These are phyloP conservation scores for Dothiorella sarmentorum DNA, from an alignment of 2,329 filamentous ascomycete species.

Conservation along the genomic window DNA sequence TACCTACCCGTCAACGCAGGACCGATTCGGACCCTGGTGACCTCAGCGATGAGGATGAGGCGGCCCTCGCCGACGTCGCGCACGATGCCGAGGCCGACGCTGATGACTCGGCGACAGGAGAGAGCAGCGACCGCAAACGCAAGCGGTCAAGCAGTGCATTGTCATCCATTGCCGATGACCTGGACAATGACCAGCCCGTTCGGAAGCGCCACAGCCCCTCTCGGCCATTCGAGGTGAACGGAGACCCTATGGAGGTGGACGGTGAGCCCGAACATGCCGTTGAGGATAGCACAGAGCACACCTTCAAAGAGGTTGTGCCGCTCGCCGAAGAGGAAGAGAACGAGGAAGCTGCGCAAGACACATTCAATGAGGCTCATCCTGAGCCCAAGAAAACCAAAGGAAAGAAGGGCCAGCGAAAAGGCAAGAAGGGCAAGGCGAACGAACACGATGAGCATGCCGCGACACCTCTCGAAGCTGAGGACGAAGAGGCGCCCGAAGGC, in stretches of 20 bases:
- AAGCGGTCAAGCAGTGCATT: constrained; percentile 43
- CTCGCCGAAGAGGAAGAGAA: constrained; percentile 6
- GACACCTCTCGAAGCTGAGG: neutral
- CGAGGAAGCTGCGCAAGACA: constrained; percentile 8
- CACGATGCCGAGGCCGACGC: neutral
- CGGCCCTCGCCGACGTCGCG: neutral
- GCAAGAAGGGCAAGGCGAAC: constrained; percentile 13
- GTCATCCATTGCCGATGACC: constrained; percentile 36
- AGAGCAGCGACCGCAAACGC: constrained; percentile 37
- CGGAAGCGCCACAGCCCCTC: constrained; percentile 34
- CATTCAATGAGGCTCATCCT: neutral
- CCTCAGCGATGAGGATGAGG: constrained; percentile 15
- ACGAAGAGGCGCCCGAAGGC: constrained; percentile 31
- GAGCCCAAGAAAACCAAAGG: constrained; percentile 2
- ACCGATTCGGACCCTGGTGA: neutral
- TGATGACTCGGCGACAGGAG: constrained; percentile 3
- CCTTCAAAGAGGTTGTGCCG: constrained; percentile 27
- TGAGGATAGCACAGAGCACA: constrained; percentile 3
- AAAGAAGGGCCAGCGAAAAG: constrained; percentile 16
- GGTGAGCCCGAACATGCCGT: constrained; percentile 20
- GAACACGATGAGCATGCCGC: constrained; percentile 26
- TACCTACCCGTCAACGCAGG: neutral
- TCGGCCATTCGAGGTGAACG: constrained; percentile 27
- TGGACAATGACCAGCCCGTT: constrained; percentile 33
- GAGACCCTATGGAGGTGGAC: constrained; percentile 30